Evolutionary conservation across 345 rosid genomes (phyloP).

Genomic region (Lepidium aucheri): DNA sequence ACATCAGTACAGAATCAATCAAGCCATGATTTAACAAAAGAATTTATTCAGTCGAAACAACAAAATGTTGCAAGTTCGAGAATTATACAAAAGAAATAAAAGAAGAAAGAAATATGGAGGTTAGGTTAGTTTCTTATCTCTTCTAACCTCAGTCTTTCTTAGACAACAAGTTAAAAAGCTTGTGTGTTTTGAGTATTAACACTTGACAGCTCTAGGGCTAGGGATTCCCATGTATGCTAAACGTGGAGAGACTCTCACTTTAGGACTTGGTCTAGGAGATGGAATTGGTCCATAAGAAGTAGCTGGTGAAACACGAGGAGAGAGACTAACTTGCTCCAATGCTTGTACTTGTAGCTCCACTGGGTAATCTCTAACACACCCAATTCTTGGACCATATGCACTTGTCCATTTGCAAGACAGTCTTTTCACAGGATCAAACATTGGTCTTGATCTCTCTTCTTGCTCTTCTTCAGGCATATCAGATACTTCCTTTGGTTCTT

Average conservation of each 20-base stretch:
- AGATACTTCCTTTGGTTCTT: slow-evolving; percentile 8
- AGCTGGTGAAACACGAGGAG: slow-evolving; percentile 39
- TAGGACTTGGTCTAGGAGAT: slow-evolving; percentile 49
- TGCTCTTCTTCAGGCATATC: slow-evolving; percentile 13
- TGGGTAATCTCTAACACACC: slow-evolving; percentile 75
- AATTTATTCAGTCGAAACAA: neutral
- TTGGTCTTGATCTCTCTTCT: slow-evolving; percentile 22
- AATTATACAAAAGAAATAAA: slow-evolving; percentile 9
- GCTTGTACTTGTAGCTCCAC: slow-evolving; percentile 46
- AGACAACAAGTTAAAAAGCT: neutral
- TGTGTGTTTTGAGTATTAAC: neutral
- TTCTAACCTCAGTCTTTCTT: slow-evolving; percentile 5
- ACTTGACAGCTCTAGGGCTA: slow-evolving; percentile 31
- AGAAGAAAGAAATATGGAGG: slow-evolving; percentile 1
- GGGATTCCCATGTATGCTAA: slow-evolving; percentile 39
- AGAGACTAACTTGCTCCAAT: slow-evolving; percentile 55
- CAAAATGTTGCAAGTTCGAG: neutral
- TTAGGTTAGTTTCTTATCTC: slow-evolving; percentile 9
- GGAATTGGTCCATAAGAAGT: slow-evolving; percentile 36
- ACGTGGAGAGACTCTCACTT: slow-evolving; percentile 38
- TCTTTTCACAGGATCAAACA: slow-evolving; percentile 33
- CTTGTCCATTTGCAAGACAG: slow-evolving; percentile 68
- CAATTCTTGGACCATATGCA: slow-evolving; percentile 64
- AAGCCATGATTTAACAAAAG: neutral
- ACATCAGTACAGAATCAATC: neutral